Base-by-base conservation (phyloP, 768 basidiomycete species). In the Mycena latifolia region DNA sequence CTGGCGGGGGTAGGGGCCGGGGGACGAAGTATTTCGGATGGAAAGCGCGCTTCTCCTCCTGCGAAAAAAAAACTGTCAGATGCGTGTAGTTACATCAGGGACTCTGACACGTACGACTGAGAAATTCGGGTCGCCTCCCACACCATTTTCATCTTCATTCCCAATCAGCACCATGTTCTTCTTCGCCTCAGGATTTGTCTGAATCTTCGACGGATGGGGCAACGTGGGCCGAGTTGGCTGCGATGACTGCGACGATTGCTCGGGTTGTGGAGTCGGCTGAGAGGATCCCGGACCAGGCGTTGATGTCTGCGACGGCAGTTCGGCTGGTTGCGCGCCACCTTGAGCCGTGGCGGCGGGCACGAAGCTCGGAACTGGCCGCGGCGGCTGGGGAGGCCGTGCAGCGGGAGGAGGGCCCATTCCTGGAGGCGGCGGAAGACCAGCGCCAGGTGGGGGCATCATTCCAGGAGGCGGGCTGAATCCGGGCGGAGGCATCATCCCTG, bases 11-110 rank as follows among this genome's bases (percentile, higher is more conserved):
- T 77, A 67, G 76, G 75, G 69, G 85, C 76, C 74, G 83, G 83
- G 57, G 83, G 75, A 77, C 82, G 69, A 87, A 88, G 77, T 92
- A 94, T 74, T 86, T 89, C 12, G 83, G 71, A 60, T 89, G 79
- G 56, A 85, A 83, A 10, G 93, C 88, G 55, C 94, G 88, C 67
- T 86, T 86, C 77, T 96, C 94, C 66, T 94, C 92, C 94, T 96
- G 68, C 22, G 43, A 3, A 43, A 27, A 24, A 33, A 14, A 22
- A 48, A 41, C 14, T 48, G 25, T 54, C 9, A 69, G 37, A 29
- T 11, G 31, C 50, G 58, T 28, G 12, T 25, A 51, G 3, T 56
- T 25, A 29, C 11, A 31, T 0, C 45, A 59, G 9, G 3, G 61
- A 52, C n/a, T n/a, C n/a, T n/a, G 29, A 59, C 17, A 83, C 89